Evolutionary conservation across 805 yeast species (phyloP), one percentile per base, ranked within the genome.

Genomic region (Yamadazyma laniorum): DNA sequence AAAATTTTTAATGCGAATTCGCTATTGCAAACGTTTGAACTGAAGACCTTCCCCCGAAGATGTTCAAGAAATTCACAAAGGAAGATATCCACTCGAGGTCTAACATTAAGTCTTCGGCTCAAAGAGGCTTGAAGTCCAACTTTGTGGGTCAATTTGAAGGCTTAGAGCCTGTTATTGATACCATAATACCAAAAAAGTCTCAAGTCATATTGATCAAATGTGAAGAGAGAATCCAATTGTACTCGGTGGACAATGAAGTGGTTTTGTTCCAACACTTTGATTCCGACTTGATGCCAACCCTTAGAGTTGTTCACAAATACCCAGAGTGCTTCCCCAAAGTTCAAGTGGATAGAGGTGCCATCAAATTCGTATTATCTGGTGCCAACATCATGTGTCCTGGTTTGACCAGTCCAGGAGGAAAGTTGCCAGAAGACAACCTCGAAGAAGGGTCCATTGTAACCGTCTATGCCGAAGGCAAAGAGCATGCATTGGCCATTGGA

Each of bases 351-450:
- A 75, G 96, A 58, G 98, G 98, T 41, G 98, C 98, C 35, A 90
- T 90, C 59, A 90, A 90, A 62, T 90, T 90, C 55, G 93, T 90
- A 18, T 67, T 90, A n/a, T 83, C 95, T 3, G 98, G 97, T 40
- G 96, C 97, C 19, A 90, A 90, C 55, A 85, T 90, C 54, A 90
- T 90, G 98, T 90, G 96, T 63, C 96, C 96, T 3, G 96, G 96
- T 14, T 72, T 88, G 47, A 88, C 96, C 0, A 80, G 93, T 14
- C 73, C 82, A 2, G 96, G 96, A 29, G 96, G 95, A 15, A 63
- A 65, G 37, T 67, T 89, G 44, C 96, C 96, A 15, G 90, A 81
- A 17, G 82, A 82, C 21, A 77, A 82, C 26, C 57, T 79, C 42
- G 80, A 75, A 29, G 71, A 77, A 49, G 95, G 75, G 37, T 70